These are phyloP conservation scores for Cyberlindnera galapagoensis DNA, from an alignment of 805 yeast species.

Conservation along the genomic window DNA sequence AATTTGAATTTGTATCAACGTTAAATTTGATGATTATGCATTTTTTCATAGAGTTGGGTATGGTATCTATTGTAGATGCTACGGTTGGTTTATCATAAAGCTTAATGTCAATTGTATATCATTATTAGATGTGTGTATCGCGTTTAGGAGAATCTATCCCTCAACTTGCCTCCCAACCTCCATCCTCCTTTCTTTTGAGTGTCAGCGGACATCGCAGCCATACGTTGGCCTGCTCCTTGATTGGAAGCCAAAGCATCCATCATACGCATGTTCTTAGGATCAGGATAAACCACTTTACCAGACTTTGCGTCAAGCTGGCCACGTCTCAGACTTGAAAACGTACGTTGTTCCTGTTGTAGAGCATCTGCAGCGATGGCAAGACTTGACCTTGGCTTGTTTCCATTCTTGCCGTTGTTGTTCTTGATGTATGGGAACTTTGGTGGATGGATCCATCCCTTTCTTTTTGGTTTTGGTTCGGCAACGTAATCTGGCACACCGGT, in stretches of 20 bases:
- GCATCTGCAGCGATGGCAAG: conserved; percentile 20
- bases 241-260: conserved; percentile 7
- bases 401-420: no score
- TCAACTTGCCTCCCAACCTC: conserved; percentile 10
- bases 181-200: conserved; percentile 9
- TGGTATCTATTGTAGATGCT: no score
- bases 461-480: conserved; percentile 19
- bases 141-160: conserved; percentile 10
- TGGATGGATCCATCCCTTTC: conserved; percentile 19
- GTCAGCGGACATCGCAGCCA: background rate
- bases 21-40: no score
- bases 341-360: conserved; percentile 20
- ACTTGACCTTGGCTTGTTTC: conserved; percentile 9
- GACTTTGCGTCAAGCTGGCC: conserved; percentile 19
- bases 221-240: background rate
- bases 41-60: no score
- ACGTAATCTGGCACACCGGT: conserved; percentile 22
- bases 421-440: conserved; percentile 11
- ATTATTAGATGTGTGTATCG: no score
- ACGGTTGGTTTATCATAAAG: no score
- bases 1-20: conserved; percentile 29
- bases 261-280: conserved; percentile 7
- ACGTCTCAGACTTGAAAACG: conserved; percentile 19
- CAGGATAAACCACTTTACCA: conserved; percentile 15
- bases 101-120: no score